These are phyloP conservation scores for Chlorella sp. DNA, from an alignment of 139 green algal species.

Conservation along the genomic window DNA sequence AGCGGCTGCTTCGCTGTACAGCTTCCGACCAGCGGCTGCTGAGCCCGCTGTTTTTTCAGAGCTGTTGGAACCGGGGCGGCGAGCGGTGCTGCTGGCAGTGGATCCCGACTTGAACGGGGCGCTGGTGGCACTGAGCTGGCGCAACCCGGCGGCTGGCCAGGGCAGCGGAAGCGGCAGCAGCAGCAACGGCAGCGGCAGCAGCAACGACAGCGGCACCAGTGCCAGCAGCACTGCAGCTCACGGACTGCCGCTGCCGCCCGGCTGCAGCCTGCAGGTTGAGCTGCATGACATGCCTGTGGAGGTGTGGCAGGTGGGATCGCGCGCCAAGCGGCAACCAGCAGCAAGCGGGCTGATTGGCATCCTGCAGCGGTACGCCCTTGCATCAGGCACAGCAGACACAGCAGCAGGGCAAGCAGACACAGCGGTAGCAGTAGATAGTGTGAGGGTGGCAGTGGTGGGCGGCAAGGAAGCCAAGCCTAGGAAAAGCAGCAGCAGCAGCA, in stretches of 20 bases:
- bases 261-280: not conserved
- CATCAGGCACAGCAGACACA: not conserved
- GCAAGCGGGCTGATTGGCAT: conserved; percentile 19
- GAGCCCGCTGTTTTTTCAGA: conserved; percentile 30
- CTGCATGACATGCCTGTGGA: conserved; percentile 67
- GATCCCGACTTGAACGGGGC: conserved; percentile 70
- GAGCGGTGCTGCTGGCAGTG: conserved; percentile 59
- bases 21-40: not conserved
- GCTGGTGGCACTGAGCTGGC: conserved; percentile 52
- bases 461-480: not conserved
- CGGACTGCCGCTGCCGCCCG: not conserved
- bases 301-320: conserved; percentile 23
- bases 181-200: not conserved
- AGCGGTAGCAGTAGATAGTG: not conserved
- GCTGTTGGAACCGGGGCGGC: conserved; percentile 19
- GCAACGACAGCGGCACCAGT: not conserved
- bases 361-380: conserved; percentile 33
- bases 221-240: not conserved
- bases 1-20: not conserved
- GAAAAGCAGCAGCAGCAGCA: not conserved
- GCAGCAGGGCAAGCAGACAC: too few species aligned
- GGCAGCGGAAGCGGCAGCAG: not conserved
- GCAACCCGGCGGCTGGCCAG: not conserved
- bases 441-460: not conserved
- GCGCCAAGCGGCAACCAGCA: conserved; percentile 34